These are phyloP conservation scores for Staphylotrichum tortipilum DNA, from an alignment of 495 filamentous ascomycete species.

Conservation along the genomic window DNA sequence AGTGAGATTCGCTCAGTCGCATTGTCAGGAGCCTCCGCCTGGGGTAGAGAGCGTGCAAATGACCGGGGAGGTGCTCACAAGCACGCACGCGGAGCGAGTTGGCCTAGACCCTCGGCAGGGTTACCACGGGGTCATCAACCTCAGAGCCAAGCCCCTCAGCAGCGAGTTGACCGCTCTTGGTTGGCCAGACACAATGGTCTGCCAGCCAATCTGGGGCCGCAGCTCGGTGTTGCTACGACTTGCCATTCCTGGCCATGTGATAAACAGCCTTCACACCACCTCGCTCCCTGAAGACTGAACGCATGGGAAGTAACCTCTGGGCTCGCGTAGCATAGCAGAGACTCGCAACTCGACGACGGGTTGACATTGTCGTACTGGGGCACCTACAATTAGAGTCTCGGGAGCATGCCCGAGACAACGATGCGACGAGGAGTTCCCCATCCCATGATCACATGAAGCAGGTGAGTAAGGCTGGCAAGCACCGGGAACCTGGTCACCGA, in stretches of 20 bases:
- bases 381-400: not conserved
- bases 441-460: not conserved
- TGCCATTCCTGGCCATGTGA: not conserved
- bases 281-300: not conserved
- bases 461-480: not conserved
- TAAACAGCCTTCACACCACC: not conserved
- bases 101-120: too few species aligned
- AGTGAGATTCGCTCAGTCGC: too few species aligned
- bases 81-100: too few species aligned
- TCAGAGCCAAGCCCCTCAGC: slow-evolving; percentile 6
- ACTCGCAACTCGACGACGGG: not conserved
- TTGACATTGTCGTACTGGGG: not conserved
- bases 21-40: too few species aligned
- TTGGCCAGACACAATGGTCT: not conserved
- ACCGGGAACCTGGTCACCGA: not conserved
- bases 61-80: too few species aligned
- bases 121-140: too few species aligned
- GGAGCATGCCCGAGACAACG: not conserved
- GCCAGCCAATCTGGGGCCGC: slow-evolving; percentile 2
- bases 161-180: too few species aligned
- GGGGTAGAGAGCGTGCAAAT: too few species aligned
- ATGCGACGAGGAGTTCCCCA: too few species aligned
- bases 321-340: not conserved
- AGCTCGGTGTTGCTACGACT: not conserved
- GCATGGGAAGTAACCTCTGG: not conserved